Conservation (phyloP, 1,284 basidiomycete species). For the Melampsora americana region DNA sequence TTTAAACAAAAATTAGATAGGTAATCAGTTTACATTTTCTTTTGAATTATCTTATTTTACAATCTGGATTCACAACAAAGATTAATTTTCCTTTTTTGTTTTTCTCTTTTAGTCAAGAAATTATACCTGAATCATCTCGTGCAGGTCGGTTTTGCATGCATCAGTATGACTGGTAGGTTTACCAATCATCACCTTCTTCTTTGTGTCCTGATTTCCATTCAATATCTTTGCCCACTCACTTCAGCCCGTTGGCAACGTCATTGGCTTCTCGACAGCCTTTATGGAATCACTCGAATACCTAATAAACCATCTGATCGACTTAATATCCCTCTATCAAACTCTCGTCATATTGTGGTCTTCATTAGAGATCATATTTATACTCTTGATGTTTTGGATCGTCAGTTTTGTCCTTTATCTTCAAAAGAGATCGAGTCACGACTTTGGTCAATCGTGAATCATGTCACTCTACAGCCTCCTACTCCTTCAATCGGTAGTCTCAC, state of each 20-base stretch:
- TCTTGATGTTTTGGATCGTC: conserved; percentile 52
- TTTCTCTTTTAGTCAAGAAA: too few relatives aligned
- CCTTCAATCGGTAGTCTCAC: conserved; percentile 52
- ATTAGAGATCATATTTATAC: conserved; percentile 53
- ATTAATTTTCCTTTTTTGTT: too few relatives aligned
- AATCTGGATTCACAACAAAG: too few relatives aligned
- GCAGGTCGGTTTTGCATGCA: conserved; percentile 62
- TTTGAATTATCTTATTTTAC: conserved; percentile 60
- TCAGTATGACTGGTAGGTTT: conserved; percentile 60
- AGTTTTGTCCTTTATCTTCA: conserved; percentile 36
- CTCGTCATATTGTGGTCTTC: conserved; percentile 53
- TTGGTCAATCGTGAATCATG: conserved; percentile 51
- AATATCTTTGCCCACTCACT: too few relatives aligned
- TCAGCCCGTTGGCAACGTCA: conserved; percentile 42
- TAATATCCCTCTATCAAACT: conserved; percentile 48
- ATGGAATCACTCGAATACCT: conserved; percentile 54
- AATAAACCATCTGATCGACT: conserved; percentile 53
- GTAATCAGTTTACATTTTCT: conserved; percentile 60
- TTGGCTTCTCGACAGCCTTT: conserved; percentile 50
- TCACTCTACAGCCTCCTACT: conserved; percentile 51
- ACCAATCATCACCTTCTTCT: conserved; percentile 57
- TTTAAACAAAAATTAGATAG: conserved; percentile 70
- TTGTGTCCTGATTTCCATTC: conserved; percentile 60
- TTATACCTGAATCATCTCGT: too few relatives aligned
- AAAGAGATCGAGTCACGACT: conserved; percentile 47